phyloP scores from a whole-genome alignment of 306 rosid species.

The Cicer arietinum region DNA sequence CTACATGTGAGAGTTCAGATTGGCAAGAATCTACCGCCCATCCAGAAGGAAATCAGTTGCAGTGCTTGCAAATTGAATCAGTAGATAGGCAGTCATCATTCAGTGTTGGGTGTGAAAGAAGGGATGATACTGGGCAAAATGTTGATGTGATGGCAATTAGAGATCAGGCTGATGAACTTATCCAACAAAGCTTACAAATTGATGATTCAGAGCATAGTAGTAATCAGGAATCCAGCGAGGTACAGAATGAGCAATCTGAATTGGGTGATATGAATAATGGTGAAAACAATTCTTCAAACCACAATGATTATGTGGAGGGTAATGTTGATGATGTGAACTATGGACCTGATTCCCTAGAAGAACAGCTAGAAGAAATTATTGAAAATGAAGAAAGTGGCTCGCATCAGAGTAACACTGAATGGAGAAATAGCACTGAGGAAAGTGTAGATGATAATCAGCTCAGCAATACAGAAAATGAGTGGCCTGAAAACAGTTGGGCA shows the following conservation, averaged over 20 bases:
- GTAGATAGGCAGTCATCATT: constrained; percentile 41
- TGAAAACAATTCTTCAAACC: constrained; percentile 38
- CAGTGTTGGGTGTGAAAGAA: constrained; percentile 44
- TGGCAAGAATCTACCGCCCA: constrained; percentile 48
- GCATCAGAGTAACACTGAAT: constrained; percentile 56
- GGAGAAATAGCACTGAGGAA: constrained; percentile 51
- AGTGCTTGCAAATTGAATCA: constrained; percentile 50
- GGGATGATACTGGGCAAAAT: constrained; percentile 49
- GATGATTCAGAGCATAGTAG: constrained; percentile 47
- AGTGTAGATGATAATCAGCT: constrained; percentile 52
- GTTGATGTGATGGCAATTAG: constrained; percentile 44
- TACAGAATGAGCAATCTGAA: constrained; percentile 52
- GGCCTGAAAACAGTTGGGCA: constrained; percentile 59
- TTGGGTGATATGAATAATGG: constrained; percentile 44
- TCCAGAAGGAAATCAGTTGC: constrained; percentile 53
- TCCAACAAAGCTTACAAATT: constrained; percentile 46
- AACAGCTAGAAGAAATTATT: constrained; percentile 49
- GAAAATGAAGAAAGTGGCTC: constrained; percentile 56
- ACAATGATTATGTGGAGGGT: constrained; percentile 38
- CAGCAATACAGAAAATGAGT: constrained; percentile 52
- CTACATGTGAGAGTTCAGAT: constrained; percentile 46
- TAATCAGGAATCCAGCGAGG: constrained; percentile 49
- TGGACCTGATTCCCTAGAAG: constrained; percentile 58
- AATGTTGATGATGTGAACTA: constrained; percentile 45
- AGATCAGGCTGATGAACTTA: constrained; percentile 38